Evolutionary conservation across 2,329 filamentous ascomycete genomes (phyloP), one percentile per base, ranked within the genome.

Genomic region (Bipolaris sorokiniana): DNA sequence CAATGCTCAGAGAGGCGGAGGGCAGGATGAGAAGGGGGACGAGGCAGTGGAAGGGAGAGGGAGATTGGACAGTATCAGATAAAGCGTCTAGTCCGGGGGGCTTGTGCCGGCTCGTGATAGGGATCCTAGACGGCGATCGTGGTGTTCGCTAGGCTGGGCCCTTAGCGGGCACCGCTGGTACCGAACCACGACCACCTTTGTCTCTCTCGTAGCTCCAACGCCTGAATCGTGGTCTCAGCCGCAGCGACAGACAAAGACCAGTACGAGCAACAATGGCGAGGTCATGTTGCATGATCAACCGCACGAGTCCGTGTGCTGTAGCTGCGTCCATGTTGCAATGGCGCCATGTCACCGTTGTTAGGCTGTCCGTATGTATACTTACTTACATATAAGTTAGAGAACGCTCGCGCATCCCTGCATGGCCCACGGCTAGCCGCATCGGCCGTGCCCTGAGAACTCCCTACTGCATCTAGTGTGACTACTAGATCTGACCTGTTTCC

Each of bases 61-160:
- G 50, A 54, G 54, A 57, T 54, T 57, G 44, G 41, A 23, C 18
- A 45, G 41, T 46, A 44, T 45, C 49, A 50, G 41, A 41, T 41
- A 45, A 37, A 56, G 41, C 49, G 38, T 41, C 40, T 46, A 42
- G 26, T 57, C 50, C 26, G 26, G 54, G 54, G 50, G 50, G 40
- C 22, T 40, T 44, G 50, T 45, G 33, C 34, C 53, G 48, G 48
- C 53, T 45, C 51, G 41, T 23, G 31, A 31, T 49, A 56, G 41
- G 48, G 33, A 57, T 36, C 58, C 58, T 47, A 20, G 61, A 18
- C 54, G 54, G 46, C 58, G 60, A 59, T 63, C 58, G 22, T 54
- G 47, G 37, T 40, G 49, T 47, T 52, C 33, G 33, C 47, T 60
- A 58, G 51, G 40, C 47, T 54, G 38, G 47, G 49, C 51, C 40